Percentiles rank a stretch among this genome's conserved stretches.
phyloP scores from a whole-genome alignment of 2,329 filamentous ascomycete species.

The Zopfia rhizophila region DNA sequence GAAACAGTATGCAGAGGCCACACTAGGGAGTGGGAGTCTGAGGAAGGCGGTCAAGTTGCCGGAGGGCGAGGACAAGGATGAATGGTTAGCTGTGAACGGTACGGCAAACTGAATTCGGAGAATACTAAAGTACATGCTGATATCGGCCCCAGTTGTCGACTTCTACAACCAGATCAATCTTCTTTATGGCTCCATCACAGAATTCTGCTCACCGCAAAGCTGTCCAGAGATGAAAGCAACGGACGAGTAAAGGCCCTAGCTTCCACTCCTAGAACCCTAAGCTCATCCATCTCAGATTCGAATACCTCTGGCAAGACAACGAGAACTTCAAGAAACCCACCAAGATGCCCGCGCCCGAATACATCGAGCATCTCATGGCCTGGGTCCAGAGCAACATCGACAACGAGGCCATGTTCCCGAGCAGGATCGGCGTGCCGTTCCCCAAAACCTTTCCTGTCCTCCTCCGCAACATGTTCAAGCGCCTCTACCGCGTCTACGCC shows the following conservation, averaged over 20 bases:
- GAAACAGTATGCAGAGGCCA: conserved; percentile 97
- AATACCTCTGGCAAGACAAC: conserved; percentile 98
- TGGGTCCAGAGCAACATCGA: conserved; percentile 97
- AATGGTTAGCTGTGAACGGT: conserved; percentile 99
- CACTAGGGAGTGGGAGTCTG: conserved; percentile 91
- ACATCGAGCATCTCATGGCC: conserved; percentile 96
- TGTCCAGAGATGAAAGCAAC: conserved; percentile 99
- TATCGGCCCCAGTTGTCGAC: conserved; percentile 98
- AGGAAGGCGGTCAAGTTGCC: conserved; percentile 96
- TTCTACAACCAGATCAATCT: conserved; percentile 99
- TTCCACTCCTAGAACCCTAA: not conserved
- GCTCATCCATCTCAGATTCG: conserved; percentile 70
- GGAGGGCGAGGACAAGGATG: conserved; percentile 96
- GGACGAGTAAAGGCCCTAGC: conserved; percentile 75
- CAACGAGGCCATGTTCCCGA: conserved; percentile 95
- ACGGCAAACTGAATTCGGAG: conserved; percentile 43
- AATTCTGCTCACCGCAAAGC: conserved; percentile 96
- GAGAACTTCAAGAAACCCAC: conserved; percentile 95
- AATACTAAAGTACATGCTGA: conserved; percentile 21
- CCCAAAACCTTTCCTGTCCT: conserved; percentile 90
- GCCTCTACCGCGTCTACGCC: conserved; percentile 96
- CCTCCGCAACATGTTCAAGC: conserved; percentile 99
- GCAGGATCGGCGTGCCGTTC: conserved; percentile 92
- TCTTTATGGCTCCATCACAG: conserved; percentile 97
- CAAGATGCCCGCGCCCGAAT: conserved; percentile 96